phyloP scores from a whole-genome alignment of 257 asterid species.

The Fraxinus anomala region DNA sequence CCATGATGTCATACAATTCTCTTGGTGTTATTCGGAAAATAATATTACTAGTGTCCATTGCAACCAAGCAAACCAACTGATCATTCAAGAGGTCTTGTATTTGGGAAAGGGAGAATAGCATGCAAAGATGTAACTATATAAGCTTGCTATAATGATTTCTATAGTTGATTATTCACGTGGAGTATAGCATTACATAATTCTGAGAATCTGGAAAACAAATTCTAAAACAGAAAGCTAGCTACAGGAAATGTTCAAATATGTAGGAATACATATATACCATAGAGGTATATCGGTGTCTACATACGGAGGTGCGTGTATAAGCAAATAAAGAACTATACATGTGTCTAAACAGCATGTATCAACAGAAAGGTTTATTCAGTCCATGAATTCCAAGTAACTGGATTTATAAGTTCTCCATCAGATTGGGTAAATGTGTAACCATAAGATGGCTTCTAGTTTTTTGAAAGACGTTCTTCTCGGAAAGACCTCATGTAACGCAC shows the following conservation, averaged over 20 bases:
- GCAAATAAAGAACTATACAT: neutral
- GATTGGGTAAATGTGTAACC: neutral
- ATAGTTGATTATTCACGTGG: neutral
- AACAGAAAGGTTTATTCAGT: neutral
- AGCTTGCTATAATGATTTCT: neutral
- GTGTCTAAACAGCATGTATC: neutral
- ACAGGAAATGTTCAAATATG: neutral
- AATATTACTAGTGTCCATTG: neutral
- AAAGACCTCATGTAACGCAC: neutral
- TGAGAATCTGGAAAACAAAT: neutral
- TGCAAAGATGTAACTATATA: neutral
- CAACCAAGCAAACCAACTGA: neutral
- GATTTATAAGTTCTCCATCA: neutral
- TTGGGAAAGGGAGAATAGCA: neutral
- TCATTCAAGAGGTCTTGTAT: neutral
- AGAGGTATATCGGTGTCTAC: neutral
- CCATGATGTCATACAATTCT: conserved; percentile 9
- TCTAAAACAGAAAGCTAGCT: neutral
- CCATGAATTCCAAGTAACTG: neutral
- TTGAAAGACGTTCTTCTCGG: neutral
- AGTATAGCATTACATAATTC: neutral
- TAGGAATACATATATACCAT: neutral
- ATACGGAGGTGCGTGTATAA: neutral
- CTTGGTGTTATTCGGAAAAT: conserved; percentile 1
- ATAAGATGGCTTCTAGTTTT: neutral